These are phyloP conservation scores for Phlegmacium glaucopus DNA, from an alignment of 768 basidiomycete species.

Conservation along the genomic window DNA sequence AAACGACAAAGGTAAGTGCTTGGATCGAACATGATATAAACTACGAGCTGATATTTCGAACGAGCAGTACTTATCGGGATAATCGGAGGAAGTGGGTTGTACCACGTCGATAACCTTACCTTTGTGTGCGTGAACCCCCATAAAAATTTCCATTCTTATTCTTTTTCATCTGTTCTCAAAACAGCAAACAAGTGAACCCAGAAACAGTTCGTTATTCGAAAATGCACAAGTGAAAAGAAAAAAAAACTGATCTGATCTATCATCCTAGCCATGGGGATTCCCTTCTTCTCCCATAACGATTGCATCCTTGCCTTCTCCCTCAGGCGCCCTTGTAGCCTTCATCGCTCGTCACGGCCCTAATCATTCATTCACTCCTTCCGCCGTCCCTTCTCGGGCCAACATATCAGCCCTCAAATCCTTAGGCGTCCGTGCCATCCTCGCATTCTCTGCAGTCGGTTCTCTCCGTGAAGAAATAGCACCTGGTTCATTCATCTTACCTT, in stretches of 20 bases:
- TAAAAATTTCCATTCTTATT: background rate
- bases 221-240: too few species aligned
- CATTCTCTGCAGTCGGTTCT: conserved; percentile 95
- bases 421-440: conserved; percentile 85
- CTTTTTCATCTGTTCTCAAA: background rate
- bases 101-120: conserved; percentile 86
- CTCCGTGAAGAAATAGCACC: conserved; percentile 91
- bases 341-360: conserved; percentile 85
- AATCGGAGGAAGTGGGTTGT: conserved; percentile 86
- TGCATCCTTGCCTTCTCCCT: conserved; percentile 61
- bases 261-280: conserved; percentile 84
- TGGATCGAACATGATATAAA: background rate
- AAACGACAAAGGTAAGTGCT: background rate
- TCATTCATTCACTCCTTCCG: conserved; percentile 76
- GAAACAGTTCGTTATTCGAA: background rate
- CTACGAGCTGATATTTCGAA: background rate
- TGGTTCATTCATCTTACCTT: conserved; percentile 83
- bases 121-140: conserved; percentile 58
- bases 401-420: conserved; percentile 93
- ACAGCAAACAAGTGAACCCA: background rate
- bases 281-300: conserved; percentile 94
- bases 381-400: conserved; percentile 86
- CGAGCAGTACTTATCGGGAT: conserved; percentile 70
- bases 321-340: conserved; percentile 82
- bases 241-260: background rate